phyloP scores from a whole-genome alignment of 2,329 filamentous ascomycete species.

The Aspergillus persii region DNA sequence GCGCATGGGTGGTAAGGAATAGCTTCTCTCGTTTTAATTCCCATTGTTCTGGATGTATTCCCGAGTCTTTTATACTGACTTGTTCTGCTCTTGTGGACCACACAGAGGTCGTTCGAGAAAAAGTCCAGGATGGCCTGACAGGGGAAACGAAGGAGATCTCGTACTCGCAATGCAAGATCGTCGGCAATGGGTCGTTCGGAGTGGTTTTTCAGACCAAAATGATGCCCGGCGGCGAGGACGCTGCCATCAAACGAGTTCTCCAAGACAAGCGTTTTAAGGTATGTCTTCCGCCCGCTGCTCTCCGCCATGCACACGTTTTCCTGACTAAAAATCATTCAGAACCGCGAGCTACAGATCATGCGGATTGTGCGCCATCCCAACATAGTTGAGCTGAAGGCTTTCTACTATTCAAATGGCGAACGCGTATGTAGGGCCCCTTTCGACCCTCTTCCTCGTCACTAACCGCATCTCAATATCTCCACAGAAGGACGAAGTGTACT shows the following conservation, averaged over 20 bases:
- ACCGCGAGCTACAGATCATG: slow-evolving; percentile 99
- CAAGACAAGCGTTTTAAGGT: slow-evolving; percentile 99
- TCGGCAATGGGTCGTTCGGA: slow-evolving; percentile 97
- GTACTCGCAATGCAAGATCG: slow-evolving; percentile 99
- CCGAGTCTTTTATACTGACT: slow-evolving; percentile 16
- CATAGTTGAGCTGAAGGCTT: slow-evolving; percentile 97
- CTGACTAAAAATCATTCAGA: slow-evolving; percentile 54
- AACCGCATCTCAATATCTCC: slow-evolving; percentile 8
- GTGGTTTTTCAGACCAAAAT: slow-evolving; percentile 99
- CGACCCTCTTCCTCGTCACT: slow-evolving; percentile 3
- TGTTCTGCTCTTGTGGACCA: slow-evolving; percentile 10
- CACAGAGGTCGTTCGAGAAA: slow-evolving; percentile 94
- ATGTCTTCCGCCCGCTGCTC: slow-evolving; percentile 18
- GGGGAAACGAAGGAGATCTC: slow-evolving; percentile 95
- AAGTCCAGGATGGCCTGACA: slow-evolving; percentile 96
- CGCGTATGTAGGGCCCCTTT: slow-evolving; percentile 61
- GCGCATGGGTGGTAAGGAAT: slow-evolving; percentile 90
- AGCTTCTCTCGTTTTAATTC: not conserved
- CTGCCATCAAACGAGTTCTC: slow-evolving; percentile 96
- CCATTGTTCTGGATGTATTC: slow-evolving; percentile 25
- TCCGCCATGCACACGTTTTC: not conserved
- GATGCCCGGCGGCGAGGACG: slow-evolving; percentile 95
- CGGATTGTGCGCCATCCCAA: slow-evolving; percentile 98
- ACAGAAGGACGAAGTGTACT: slow-evolving; percentile 96
- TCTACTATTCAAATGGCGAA: slow-evolving; percentile 99